A percentile compares a stretch with the other conserved stretches of the same genome.
Conservation (phyloP, 2,329 filamentous ascomycete genomes). For the Gliomastix tumulicola region DNA sequence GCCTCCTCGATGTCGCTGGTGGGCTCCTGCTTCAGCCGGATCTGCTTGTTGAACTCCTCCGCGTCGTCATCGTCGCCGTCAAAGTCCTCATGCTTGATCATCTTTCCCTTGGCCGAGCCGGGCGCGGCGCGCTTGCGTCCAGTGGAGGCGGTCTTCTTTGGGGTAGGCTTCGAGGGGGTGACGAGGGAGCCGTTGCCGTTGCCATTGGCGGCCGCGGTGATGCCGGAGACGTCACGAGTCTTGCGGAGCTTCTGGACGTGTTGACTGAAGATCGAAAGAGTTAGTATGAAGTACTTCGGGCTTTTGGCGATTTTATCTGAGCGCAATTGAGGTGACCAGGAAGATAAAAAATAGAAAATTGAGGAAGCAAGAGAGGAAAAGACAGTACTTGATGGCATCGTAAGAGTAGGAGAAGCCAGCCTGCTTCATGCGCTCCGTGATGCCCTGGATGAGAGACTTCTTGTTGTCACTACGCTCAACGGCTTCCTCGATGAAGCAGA, state of each 20-base stretch:
- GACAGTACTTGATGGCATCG: slow-evolving; percentile 30
- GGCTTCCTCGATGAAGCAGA: slow-evolving; percentile 22
- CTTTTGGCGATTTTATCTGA: neutral
- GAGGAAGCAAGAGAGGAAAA: slow-evolving; percentile 1
- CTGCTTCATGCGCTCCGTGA: slow-evolving; percentile 20
- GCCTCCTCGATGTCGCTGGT: slow-evolving; percentile 6
- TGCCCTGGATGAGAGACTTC: slow-evolving; percentile 19
- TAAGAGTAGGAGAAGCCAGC: slow-evolving; percentile 30
- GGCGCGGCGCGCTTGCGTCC: slow-evolving; percentile 20
- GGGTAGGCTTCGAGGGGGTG: slow-evolving; percentile 11
- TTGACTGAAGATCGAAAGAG: slow-evolving; percentile 22
- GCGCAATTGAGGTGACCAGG: neutral
- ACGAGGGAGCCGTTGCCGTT: slow-evolving; percentile 1
- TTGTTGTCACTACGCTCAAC: slow-evolving; percentile 18
- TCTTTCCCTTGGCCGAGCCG: slow-evolving; percentile 13
- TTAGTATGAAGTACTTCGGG: slow-evolving; percentile 7
- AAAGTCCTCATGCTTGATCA: slow-evolving; percentile 7
- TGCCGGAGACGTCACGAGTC: slow-evolving; percentile 17
- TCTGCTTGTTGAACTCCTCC: slow-evolving; percentile 10
- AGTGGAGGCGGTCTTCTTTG: slow-evolving; percentile 8
- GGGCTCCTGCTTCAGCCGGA: slow-evolving; percentile 14
- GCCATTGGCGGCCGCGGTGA: slow-evolving; percentile 10
- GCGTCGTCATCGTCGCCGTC: slow-evolving; percentile 14
- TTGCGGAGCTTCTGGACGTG: slow-evolving; percentile 38
- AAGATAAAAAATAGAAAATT: slow-evolving; percentile 1